A percentile compares a stretch with the other conserved stretches of the same genome.
Conservation (phyloP, 164 flowering plant species). For the Vitis riparia region DNA sequence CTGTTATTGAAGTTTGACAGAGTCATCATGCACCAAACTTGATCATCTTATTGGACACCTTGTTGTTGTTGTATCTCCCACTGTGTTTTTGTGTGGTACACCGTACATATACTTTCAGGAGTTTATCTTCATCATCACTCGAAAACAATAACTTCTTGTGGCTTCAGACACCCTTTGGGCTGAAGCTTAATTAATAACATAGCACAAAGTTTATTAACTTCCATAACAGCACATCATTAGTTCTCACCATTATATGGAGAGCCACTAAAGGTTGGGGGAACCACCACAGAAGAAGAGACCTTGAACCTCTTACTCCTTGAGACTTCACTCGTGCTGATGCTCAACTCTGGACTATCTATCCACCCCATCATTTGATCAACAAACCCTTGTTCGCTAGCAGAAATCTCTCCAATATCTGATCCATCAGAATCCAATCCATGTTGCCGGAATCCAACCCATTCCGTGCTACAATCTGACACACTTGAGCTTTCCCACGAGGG, state of each 20-base stretch:
- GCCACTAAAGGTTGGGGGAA: conserved; percentile 67
- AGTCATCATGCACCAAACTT: too few species aligned
- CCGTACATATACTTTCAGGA: too few species aligned
- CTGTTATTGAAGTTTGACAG: too few species aligned
- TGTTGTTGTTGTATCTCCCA: too few species aligned
- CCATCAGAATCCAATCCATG: conserved; percentile 43
- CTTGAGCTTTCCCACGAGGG: conserved; percentile 44
- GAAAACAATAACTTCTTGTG: too few species aligned
- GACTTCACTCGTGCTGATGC: conserved; percentile 5
- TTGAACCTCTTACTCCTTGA: conserved; percentile 62
- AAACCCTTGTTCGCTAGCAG: conserved; percentile 14
- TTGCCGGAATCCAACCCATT: conserved; percentile 28
- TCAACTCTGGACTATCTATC: conserved; percentile 37
- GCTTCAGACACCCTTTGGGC: too few species aligned
- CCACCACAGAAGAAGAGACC: conserved; percentile 74
- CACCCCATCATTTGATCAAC: conserved; percentile 39
- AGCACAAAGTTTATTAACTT: background rate
- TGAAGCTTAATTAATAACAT: too few species aligned
- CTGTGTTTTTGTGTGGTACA: too few species aligned
- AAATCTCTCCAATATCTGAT: conserved; percentile 34
- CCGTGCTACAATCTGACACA: conserved; percentile 35
- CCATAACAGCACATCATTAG: background rate
- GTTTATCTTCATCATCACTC: too few species aligned
- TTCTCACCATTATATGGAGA: conserved; percentile 11
- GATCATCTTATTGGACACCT: too few species aligned